Evolutionary conservation across 306 rosid genomes (phyloP), one percentile per base, ranked within the genome.

Genomic region (Mucuna pruriens): DNA sequence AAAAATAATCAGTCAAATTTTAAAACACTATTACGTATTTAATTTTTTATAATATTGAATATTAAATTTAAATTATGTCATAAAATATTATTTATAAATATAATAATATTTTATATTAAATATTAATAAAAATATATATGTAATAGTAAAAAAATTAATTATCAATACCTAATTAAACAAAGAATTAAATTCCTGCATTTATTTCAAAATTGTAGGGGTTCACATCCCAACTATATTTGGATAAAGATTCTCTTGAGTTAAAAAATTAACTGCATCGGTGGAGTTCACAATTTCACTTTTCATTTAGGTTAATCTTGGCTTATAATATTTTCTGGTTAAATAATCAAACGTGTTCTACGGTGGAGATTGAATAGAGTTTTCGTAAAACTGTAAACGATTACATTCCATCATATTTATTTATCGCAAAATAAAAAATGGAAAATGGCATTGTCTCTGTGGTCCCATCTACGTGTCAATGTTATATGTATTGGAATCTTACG

Each of bases 381-480:
- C 0, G 40, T 29, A 31, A 61, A 25, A 12, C 19, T 12, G 20
- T 15, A 23, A 61, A 61, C 11, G 38, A 16, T 7, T 9, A 0
- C 17, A 58, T 11, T 23, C 17, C 2, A 31, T 15, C 22, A 15
- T 31, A 13, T 31, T 12, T 15, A 5, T 2, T 13, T 5, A 2
- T 31, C 15, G 29, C 10, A 64, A 3, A 33, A 3, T 15, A n/a
- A n/a, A 8, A 34, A 34, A 34, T 7, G 13, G 46, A 33, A 72
- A 72, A 55, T 74, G 38, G 2, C 4, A 54, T 4, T 38, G 23
- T n/a, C 0, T 0, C 8, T 10, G 67, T 36, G 78, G 40, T 20
- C 69, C 40, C 5, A 2, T 25, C 70, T 77, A 87, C 87, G 91
- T 80, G 90, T 87, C 90, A 8, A 7, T 0, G 0, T 1, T 5